These are phyloP conservation scores for Corchorus olitorius DNA, from an alignment of 345 rosid species.

Conservation along the genomic window DNA sequence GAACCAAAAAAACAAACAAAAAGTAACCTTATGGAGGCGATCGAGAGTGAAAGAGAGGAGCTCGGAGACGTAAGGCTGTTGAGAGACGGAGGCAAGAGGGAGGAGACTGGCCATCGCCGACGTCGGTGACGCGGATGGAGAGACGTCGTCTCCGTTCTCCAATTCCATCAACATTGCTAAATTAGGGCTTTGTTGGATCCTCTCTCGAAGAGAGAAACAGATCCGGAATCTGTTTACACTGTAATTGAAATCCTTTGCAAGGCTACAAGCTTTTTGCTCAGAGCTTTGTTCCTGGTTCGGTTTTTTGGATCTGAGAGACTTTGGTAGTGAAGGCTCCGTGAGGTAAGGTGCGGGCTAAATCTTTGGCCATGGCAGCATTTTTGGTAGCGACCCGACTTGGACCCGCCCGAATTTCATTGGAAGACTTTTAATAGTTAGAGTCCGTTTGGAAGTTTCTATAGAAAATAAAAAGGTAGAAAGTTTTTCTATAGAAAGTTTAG, in stretches of 20 bases:
- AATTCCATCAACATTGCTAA: slow-evolving; percentile 41
- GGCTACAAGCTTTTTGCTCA: background rate
- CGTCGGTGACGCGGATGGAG: slow-evolving; percentile 31
- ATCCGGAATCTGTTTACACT: background rate
- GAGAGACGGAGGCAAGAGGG: slow-evolving; percentile 79
- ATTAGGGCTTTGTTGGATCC: background rate
- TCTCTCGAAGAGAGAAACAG: background rate
- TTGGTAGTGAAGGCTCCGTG: slow-evolving; percentile 7
- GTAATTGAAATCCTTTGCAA: background rate
- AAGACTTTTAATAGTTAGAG: background rate
- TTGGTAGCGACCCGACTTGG: slow-evolving; percentile 11
- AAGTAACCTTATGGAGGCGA: slow-evolving; percentile 86
- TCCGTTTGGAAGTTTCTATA: too few relatives aligned
- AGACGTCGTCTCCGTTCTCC: slow-evolving; percentile 41
- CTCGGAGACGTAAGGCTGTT: slow-evolving; percentile 95
- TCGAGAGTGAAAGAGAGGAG: slow-evolving; percentile 99
- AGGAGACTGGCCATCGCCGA: slow-evolving; percentile 49
- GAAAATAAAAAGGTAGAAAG: too few relatives aligned
- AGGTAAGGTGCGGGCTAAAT: slow-evolving; percentile 23
- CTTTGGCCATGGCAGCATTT: slow-evolving; percentile 12
- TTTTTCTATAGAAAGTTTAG: too few relatives aligned
- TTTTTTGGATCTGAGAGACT: slow-evolving; percentile 12
- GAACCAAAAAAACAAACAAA: background rate
- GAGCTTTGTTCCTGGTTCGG: background rate
- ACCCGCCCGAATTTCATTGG: background rate